These are phyloP conservation scores for Allantophomopsis lycopodina DNA, from an alignment of 2,329 filamentous ascomycete species.

Conservation along the genomic window DNA sequence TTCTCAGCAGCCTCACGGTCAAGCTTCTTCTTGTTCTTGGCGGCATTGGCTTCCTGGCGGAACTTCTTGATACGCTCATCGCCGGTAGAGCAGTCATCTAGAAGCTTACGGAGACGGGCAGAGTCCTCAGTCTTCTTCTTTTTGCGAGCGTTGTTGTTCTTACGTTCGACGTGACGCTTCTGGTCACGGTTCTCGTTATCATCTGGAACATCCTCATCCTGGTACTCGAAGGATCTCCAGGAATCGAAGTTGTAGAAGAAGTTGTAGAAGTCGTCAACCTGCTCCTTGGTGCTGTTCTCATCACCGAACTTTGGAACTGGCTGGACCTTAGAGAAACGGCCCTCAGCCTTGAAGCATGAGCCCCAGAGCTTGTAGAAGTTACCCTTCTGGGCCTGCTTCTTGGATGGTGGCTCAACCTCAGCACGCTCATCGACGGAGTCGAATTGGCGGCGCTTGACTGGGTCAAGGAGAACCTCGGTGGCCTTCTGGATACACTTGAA, in stretches of 20 bases:
- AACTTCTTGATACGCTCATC: slow-evolving; percentile 98
- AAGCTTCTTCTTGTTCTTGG: slow-evolving; percentile 89
- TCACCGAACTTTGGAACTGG: slow-evolving; percentile 80
- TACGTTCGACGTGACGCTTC: slow-evolving; percentile 95
- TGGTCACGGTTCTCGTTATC: slow-evolving; percentile 99
- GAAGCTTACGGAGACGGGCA: slow-evolving; percentile 72
- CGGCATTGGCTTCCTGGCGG: slow-evolving; percentile 77
- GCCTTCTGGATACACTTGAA: slow-evolving; percentile 99
- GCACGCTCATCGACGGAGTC: slow-evolving; percentile 93
- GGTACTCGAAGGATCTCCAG: slow-evolving; percentile 95
- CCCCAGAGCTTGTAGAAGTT: slow-evolving; percentile 96
- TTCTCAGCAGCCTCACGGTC: slow-evolving; percentile 90
- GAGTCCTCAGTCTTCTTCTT: slow-evolving; percentile 99
- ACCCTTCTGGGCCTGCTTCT: slow-evolving; percentile 76
- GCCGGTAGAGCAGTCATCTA: slow-evolving; percentile 71
- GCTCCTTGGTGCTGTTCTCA: slow-evolving; percentile 71
- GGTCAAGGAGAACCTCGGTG: slow-evolving; percentile 84
- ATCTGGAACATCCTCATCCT: slow-evolving; percentile 96
- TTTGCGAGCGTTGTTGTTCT: slow-evolving; percentile 93
- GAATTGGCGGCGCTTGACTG: slow-evolving; percentile 83
- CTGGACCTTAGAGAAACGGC: slow-evolving; percentile 80
- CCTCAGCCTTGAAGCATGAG: slow-evolving; percentile 81
- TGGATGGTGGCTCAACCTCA: slow-evolving; percentile 80
- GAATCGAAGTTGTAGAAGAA: slow-evolving; percentile 99
- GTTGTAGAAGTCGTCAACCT: slow-evolving; percentile 96